phyloP scores from a whole-genome alignment of 2,329 filamentous ascomycete species.

The Fusarium irregulare region DNA sequence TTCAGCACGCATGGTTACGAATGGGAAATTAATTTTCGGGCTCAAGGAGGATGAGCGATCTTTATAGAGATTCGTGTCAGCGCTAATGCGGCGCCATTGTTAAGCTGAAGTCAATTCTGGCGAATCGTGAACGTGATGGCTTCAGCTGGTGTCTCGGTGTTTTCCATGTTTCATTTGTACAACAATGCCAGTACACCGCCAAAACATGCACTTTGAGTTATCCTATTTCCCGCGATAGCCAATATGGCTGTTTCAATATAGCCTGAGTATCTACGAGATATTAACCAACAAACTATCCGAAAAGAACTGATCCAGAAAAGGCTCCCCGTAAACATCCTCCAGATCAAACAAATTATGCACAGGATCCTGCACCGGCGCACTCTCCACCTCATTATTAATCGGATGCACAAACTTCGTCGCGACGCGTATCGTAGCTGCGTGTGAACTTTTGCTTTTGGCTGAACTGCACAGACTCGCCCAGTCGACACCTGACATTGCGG shows the following conservation, averaged over 20 bases:
- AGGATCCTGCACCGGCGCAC: neutral
- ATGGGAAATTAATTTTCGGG: neutral
- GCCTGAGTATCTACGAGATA: constrained; percentile 5
- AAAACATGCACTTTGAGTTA: neutral
- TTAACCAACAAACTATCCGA: constrained; percentile 38
- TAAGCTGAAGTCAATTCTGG: neutral
- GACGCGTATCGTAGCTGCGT: constrained; percentile 35
- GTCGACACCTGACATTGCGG: constrained; percentile 8
- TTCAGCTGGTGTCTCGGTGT: neutral
- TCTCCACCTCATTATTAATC: constrained; percentile 8
- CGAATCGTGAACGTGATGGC: neutral
- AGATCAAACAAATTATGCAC: constrained; percentile 28
- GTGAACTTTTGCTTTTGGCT: neutral
- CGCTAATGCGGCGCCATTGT: neutral
- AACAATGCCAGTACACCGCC: neutral
- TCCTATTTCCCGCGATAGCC: too few relatives aligned
- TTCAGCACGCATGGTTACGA: neutral
- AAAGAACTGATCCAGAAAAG: constrained; percentile 41
- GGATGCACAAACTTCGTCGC: constrained; percentile 44
- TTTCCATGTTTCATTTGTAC: neutral
- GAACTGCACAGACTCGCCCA: neutral
- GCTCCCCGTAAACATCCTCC: constrained; percentile 31
- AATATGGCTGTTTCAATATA: too few relatives aligned
- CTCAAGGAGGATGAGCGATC: neutral
- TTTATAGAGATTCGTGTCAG: neutral